Percentiles rank a stretch among this genome's conserved stretches.
These are phyloP conservation scores for Thamnidium elegans DNA, from an alignment of 192 early-diverging fungal species.

Conservation along the genomic window DNA sequence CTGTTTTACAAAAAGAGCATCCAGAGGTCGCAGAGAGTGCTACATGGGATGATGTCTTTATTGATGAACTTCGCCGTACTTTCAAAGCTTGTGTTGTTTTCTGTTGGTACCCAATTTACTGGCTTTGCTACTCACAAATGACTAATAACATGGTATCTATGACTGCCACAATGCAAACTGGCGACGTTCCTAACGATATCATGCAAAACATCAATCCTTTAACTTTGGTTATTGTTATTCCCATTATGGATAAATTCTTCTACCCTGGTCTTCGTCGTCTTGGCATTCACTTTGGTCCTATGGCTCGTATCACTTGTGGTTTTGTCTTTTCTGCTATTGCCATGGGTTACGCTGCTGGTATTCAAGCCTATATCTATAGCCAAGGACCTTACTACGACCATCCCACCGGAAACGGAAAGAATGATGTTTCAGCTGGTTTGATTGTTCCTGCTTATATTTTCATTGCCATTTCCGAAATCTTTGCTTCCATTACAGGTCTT, in stretches of 20 bases:
- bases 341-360: constrained; percentile 56
- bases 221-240: constrained; percentile 62
- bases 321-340: constrained; percentile 53
- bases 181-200: constrained; percentile 57
- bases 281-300: constrained; percentile 51
- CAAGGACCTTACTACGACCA: constrained; percentile 49
- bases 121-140: constrained; percentile 70
- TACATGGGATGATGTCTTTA: constrained; percentile 67
- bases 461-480: constrained; percentile 64
- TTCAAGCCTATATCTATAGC: constrained; percentile 62
- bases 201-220: constrained; percentile 63
- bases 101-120: constrained; percentile 69
- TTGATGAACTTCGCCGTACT: constrained; percentile 58
- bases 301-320: constrained; percentile 62
- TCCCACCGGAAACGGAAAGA: constrained; percentile 26
- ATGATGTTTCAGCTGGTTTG: constrained; percentile 50
- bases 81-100: constrained; percentile 66
- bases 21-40: constrained; percentile 20
- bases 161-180: constrained; percentile 28
- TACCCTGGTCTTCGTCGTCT: constrained; percentile 55
- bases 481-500: constrained; percentile 64
- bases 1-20: constrained; percentile 33
- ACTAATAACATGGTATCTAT: constrained; percentile 58
- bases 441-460: constrained; percentile 57
- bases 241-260: constrained; percentile 57